Base-by-base conservation (phyloP, 352 stramenopile genomes). In the Phytophthora agathidicida region DNA sequence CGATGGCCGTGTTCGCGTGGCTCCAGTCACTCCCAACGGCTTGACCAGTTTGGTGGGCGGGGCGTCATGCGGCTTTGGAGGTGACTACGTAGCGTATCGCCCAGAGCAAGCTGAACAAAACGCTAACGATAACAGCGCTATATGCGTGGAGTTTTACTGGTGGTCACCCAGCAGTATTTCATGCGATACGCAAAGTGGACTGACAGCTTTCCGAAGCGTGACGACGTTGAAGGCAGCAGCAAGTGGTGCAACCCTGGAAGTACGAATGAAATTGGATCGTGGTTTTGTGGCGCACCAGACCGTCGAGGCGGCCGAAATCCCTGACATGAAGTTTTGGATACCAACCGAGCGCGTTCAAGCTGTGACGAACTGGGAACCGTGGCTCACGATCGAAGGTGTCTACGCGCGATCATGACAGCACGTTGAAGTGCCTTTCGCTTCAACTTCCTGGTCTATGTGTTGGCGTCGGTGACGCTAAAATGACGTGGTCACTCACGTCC, bases 111-210 rank as follows among this genome's bases (percentile, higher is more conserved):
- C n/a, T n/a, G n/a, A n/a, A n/a, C n/a, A n/a, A n/a, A 48, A 23
- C 13, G 28, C 27, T 8, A 36, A 10, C 14, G 45, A 51, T 27
- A 17, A 45, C 32, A 36, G 46, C 20, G 36, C 41, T 0, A 51
- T 70, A 16, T 37, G 54, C 7, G 27, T 70, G 1, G 61, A 65
- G 11, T 70, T 70, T 55, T 70, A 70, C 23, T 65, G 61, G 54
- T 70, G 54, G 54, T 42, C 54, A 13, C 7, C 20, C 5, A 11
- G 26, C 8, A 32, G 38, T 28, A 38, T 17, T n/a, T 23, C 38
- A 37, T 5, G 7, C 19, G 47, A 39, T 26, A 8, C n/a, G 11
- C 31, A 50, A 19, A 39, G 22, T 11, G 46, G 16, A 0, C 17
- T 52, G 13, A 31, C 27, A 3, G 61, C 54, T 10, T 70, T 45